Percentiles rank a stretch among this genome's conserved stretches.
phyloP scores from a whole-genome alignment of 495 filamentous ascomycete species.

The Hypoxylon subgilvum region DNA sequence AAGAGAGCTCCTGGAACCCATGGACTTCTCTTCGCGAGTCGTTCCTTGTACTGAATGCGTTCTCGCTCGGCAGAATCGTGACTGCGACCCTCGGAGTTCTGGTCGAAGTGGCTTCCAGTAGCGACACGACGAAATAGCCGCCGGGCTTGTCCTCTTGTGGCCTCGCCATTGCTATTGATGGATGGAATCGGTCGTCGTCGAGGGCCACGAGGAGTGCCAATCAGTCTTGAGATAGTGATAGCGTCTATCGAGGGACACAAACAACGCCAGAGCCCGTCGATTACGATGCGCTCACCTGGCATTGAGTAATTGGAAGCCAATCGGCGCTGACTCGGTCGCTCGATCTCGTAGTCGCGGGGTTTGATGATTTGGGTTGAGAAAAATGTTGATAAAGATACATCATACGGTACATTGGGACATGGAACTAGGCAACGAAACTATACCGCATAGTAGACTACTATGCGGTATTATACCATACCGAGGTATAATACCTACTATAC shows the following conservation, averaged over 20 bases:
- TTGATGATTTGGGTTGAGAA: no score
- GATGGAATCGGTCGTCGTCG: constrained; percentile 18
- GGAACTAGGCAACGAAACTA: no score
- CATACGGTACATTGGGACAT: no score
- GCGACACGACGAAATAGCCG: constrained; percentile 18
- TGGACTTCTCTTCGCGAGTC: constrained; percentile 35
- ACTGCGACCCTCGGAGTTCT: background rate
- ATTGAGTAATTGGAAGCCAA: constrained; percentile 39
- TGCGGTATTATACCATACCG: no score
- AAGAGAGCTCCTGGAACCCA: constrained; percentile 35
- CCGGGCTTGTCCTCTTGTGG: constrained; percentile 10
- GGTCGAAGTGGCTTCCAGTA: background rate
- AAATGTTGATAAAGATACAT: no score
- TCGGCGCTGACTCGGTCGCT: no score
- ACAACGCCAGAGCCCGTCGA: constrained; percentile 72
- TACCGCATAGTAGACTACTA: no score
- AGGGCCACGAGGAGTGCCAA: constrained; percentile 18
- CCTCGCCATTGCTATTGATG: background rate
- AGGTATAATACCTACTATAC: no score
- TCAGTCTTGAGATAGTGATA: constrained; percentile 34
- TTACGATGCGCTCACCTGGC: constrained; percentile 53
- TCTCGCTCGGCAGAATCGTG: constrained; percentile 10
- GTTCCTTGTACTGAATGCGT: constrained; percentile 30
- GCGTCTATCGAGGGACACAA: constrained; percentile 66
- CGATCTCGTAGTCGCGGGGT: no score